Conservation (phyloP, 495 filamentous ascomycete genomes). For the Choiromyces venosus region DNA sequence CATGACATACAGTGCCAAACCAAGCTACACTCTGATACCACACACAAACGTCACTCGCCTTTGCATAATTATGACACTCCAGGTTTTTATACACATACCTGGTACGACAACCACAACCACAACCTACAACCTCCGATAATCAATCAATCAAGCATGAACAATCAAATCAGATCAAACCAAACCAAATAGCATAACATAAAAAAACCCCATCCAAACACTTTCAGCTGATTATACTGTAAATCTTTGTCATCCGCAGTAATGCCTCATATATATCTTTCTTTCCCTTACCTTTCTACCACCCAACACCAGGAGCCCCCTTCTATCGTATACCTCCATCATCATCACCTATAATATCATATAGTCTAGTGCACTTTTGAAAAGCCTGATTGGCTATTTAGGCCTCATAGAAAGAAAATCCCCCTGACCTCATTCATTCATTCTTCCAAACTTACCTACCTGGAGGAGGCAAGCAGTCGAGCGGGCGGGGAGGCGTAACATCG, state of each 20-base stretch:
- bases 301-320: not conserved
- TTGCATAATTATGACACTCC: not conserved
- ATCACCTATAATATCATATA: not conserved
- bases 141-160: not conserved
- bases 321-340: not conserved
- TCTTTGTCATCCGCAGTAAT: not conserved
- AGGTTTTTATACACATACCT: not conserved
- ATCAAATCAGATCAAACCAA: not conserved
- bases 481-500: slow-evolving; percentile 1
- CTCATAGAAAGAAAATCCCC: not conserved
- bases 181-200: not conserved
- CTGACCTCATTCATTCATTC: not conserved
- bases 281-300: no score
- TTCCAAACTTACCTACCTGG: not conserved
- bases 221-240: not conserved
- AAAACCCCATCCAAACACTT: not conserved
- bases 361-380: not conserved
- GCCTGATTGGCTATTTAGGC: not conserved
- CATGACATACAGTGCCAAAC: not conserved
- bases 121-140: not conserved
- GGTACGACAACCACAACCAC: not conserved
- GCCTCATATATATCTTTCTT: not conserved
- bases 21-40: not conserved
- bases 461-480: not conserved
- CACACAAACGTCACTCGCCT: not conserved